Base-by-base conservation (phyloP, 2,329 filamentous ascomycete genomes). In the Coniella lustricola region DNA sequence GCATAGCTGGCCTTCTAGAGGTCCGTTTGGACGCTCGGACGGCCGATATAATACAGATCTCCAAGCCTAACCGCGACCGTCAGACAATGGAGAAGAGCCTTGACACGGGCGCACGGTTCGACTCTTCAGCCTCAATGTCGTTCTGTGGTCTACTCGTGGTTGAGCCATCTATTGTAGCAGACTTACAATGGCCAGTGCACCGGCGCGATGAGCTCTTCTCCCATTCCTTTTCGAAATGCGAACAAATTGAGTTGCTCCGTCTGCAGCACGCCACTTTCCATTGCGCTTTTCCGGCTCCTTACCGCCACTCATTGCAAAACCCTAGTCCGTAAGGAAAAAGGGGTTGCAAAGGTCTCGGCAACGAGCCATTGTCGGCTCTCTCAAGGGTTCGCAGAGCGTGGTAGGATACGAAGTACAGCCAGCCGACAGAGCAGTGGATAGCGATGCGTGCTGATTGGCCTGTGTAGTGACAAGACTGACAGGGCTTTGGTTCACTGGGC, bases 341-440 rank as follows among this genome's bases (percentile, higher is more conserved):
- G 47, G 50, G 32, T 21, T 33, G 38, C 32, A 35, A 16, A 17
- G 31, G 32, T 33, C 38, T 33, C 43, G 38, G 42, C 50, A 42
- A 49, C 44, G 43, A 43, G 36, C 46, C 40, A 40, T 51, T 42
- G 41, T 43, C 47, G 44, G 42, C 42, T 25, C 10, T 5, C 41
- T 17, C 38, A 21, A 49, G 38, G 39, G 37, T 25, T 40, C 38
- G 42, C 25, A 29, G 34, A 29, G 43, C 39, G 25, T 39, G 44
- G 49, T 39, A 47, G 25, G 5, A 10, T 29, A 29, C 25, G 10
- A 5, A 29, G 25, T 37, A 51, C 36, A 39, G 49, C 45, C 37
- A 51, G 43, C 38, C 25, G 40, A 49, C 31, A 39, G 33, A n/a
- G 43, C 37, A 38, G 51, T 51, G 49, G 49, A 49, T 45, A 46